Conservation (phyloP, 2,329 filamentous ascomycete genomes). For the Colletotrichum somersetense region DNA sequence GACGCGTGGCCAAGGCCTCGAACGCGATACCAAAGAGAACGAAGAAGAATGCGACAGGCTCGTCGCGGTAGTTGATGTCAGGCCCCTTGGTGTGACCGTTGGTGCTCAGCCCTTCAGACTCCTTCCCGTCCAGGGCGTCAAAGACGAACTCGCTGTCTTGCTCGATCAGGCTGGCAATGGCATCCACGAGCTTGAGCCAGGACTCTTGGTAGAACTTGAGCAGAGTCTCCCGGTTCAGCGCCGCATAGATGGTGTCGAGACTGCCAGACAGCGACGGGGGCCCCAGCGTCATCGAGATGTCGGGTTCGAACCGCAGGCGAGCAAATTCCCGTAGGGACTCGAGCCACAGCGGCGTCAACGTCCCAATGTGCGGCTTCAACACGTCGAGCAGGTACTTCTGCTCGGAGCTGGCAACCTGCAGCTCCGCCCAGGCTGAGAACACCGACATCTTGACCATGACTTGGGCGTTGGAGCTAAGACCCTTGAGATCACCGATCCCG, state of each 20-base stretch:
- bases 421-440: conserved; percentile 95
- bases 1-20: conserved; percentile 89
- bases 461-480: conserved; percentile 93
- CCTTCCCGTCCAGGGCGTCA: conserved; percentile 92
- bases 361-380: conserved; percentile 89
- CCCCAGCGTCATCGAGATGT: conserved; percentile 91
- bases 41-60: conserved; percentile 98
- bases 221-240: conserved; percentile 92
- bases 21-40: conserved; percentile 97
- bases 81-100: conserved; percentile 71
- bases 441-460: conserved; percentile 99
- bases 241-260: conserved; percentile 93
- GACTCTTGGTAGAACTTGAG: conserved; percentile 97
- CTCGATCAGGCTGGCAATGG: conserved; percentile 96
- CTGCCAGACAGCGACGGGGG: conserved; percentile 86
- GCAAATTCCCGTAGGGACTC: conserved; percentile 95
- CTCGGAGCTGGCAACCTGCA: conserved; percentile 94
- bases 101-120: conserved; percentile 60
- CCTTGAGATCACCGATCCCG: conserved; percentile 91
- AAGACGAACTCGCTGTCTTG: conserved; percentile 99
- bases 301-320: conserved; percentile 91
- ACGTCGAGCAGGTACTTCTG: conserved; percentile 91
- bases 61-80: conserved; percentile 97
- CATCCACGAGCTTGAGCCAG: conserved; percentile 96
- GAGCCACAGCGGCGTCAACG: conserved; percentile 92